phyloP scores from a whole-genome alignment of 169 alveolate species.

The Eimeria praecox region DNA sequence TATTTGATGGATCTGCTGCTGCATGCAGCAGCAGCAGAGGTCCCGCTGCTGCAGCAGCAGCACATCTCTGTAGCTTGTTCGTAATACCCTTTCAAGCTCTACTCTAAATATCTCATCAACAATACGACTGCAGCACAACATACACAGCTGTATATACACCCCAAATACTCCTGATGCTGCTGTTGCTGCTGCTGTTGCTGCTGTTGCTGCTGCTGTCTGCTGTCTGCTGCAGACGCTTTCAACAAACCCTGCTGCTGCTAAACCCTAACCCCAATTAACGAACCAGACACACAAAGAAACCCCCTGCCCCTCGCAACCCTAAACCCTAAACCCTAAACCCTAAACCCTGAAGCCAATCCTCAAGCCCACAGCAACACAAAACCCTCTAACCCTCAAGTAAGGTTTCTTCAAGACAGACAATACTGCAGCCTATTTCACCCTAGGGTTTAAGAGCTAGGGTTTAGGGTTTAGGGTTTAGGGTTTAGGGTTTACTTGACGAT shows the following conservation, averaged over 20 bases:
- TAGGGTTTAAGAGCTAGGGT: constrained; percentile 35
- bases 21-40: constrained; percentile 39
- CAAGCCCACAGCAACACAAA: too few relatives aligned
- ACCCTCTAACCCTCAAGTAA: too few relatives aligned
- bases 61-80: constrained; percentile 50
- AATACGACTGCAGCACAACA: constrained; percentile 45
- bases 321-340: not conserved
- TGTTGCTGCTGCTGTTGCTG: constrained; percentile 4
- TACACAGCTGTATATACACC: not conserved
- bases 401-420: not conserved
- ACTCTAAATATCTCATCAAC: constrained; percentile 67
- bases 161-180: not conserved
- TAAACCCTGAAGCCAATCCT: not conserved
- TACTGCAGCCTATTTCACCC: not conserved
- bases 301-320: not conserved
- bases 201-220: not conserved
- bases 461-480: constrained; percentile 30
- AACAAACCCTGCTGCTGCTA: too few relatives aligned
- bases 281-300: too few relatives aligned
- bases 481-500: constrained; percentile 60
- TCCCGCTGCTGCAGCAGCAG: constrained; percentile 61
- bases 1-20: constrained; percentile 20
- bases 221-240: too few relatives aligned
- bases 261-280: too few relatives aligned
- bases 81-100: constrained; percentile 58